Base-by-base conservation (phyloP, 2,329 filamentous ascomycete genomes). In the Rhytidhysteron rufulum region DNA sequence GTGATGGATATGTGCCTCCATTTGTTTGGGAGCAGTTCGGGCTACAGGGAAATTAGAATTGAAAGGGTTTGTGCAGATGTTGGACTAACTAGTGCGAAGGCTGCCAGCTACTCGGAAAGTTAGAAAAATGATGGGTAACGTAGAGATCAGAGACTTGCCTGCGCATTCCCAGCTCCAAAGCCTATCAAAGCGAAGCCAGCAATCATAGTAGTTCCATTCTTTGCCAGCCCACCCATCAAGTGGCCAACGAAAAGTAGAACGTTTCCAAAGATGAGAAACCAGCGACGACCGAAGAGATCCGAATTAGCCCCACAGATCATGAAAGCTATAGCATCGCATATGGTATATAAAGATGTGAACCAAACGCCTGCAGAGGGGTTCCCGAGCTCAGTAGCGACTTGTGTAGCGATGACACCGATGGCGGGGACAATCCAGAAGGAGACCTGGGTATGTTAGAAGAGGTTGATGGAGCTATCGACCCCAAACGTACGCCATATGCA, bases 21-120 rank as follows among this genome's bases (percentile, higher is more conserved):
- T 49, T 73, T 74, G 54, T 73, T 73, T 1, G 70, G 70, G 2
- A 75, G 60, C 17, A 75, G 62, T 44, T 73, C 70, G 5, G 70
- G 68, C 24, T 27, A 27, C 7, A 7, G 24, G 8, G 13, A 27
- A 27, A 13, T 27, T 13, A 27, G 24, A 7, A n/a, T n/a, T n/a
- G n/a, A n/a, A n/a, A n/a, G n/a, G n/a, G n/a, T n/a, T n/a, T n/a
- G n/a, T n/a, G n/a, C n/a, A n/a, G n/a, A n/a, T n/a, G n/a, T n/a
- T n/a, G n/a, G n/a, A 1, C 24, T 27, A 8, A 27, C 24, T 13
- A 73, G 59, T 6, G 68, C 69, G 50, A 73, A 70, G 13, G 67
- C 69, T 13, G 67, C 70, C 40, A 62, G 55, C 51, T 59, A 34
- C 22, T 37, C 9, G 25, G 24, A 13, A 34, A 24, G 39, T 16